Conservation (phyloP, 1,139 yeast species). For the Scheffersomyces quercinus region DNA sequence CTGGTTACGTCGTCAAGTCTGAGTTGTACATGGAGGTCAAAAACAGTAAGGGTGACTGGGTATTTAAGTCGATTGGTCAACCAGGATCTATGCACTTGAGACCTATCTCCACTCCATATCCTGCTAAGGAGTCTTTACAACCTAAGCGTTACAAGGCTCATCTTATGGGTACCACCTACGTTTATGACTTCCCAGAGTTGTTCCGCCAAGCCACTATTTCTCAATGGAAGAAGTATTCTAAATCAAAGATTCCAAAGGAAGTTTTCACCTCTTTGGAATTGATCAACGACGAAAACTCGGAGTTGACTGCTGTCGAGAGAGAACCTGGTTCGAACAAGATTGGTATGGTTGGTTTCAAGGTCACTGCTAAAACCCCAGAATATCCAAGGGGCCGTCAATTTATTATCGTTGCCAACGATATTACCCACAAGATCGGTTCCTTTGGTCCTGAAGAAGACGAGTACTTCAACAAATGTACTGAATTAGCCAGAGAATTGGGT, state of each 20-base stretch:
- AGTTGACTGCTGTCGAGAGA: conserved; percentile 83
- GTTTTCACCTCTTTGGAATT: conserved; percentile 74
- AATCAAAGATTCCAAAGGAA: conserved; percentile 71
- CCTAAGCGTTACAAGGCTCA: conserved; percentile 99
- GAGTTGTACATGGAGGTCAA: conserved; percentile 93
- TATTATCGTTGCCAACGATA: conserved; percentile 91
- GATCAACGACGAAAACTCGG: conserved; percentile 77
- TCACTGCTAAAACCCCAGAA: conserved; percentile 91
- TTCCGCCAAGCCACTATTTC: conserved; percentile 90
- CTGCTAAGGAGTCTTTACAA: conserved; percentile 96
- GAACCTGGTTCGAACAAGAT: conserved; percentile 94
- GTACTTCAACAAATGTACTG: conserved; percentile 90
- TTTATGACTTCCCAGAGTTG: conserved; percentile 97
- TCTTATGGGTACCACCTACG: conserved; percentile 96
- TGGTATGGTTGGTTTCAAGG: conserved; percentile 98
- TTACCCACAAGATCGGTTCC: conserved; percentile 96
- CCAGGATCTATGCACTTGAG: conserved; percentile 98
- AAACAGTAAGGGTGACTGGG: conserved; percentile 92
- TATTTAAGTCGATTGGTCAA: conserved; percentile 88
- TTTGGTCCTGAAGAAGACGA: conserved; percentile 97
- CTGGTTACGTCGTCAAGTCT: conserved; percentile 95
- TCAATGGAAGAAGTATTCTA: conserved; percentile 74
- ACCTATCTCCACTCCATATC: conserved; percentile 92
- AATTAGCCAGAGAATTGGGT: conserved; percentile 84
- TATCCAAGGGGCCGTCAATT: conserved; percentile 95